Conservation (phyloP, 2,329 filamentous ascomycete species). For the Phialophora verrucosa region DNA sequence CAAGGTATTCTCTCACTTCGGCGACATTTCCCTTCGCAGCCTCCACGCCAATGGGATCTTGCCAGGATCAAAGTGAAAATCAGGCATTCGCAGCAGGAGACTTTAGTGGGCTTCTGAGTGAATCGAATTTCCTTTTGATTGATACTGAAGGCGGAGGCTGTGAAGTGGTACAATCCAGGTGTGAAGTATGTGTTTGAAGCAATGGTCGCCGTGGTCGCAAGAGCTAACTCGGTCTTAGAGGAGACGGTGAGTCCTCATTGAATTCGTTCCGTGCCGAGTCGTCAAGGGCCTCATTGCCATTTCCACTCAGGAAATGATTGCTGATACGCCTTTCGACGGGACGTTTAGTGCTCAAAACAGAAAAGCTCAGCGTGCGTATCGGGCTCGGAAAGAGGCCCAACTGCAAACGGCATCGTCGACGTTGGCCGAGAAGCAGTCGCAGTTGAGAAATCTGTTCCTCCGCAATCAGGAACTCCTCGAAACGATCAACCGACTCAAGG, state of each 20-base stretch:
- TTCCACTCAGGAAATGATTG: neutral
- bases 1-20: neutral
- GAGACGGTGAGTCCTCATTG: slow-evolving; percentile 6
- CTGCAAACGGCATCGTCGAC: slow-evolving; percentile 21
- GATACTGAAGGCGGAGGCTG: slow-evolving; percentile 12
- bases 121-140: neutral
- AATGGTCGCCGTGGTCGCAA: neutral
- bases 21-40: neutral
- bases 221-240: slow-evolving; percentile 7
- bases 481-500: slow-evolving; percentile 11
- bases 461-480: slow-evolving; percentile 13
- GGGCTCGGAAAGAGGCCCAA: slow-evolving; percentile 35
- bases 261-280: neutral
- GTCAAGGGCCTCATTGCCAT: neutral
- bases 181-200: slow-evolving; percentile 5
- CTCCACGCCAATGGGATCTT: neutral
- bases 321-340: neutral
- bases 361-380: slow-evolving; percentile 35
- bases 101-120: neutral
- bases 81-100: neutral
- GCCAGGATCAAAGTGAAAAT: neutral
- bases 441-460: neutral
- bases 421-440: slow-evolving; percentile 9
- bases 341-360: slow-evolving; percentile 26
- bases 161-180: slow-evolving; percentile 14